Evolutionary conservation across 257 asterid genomes (phyloP).

Genomic region (Petunia secreta): DNA sequence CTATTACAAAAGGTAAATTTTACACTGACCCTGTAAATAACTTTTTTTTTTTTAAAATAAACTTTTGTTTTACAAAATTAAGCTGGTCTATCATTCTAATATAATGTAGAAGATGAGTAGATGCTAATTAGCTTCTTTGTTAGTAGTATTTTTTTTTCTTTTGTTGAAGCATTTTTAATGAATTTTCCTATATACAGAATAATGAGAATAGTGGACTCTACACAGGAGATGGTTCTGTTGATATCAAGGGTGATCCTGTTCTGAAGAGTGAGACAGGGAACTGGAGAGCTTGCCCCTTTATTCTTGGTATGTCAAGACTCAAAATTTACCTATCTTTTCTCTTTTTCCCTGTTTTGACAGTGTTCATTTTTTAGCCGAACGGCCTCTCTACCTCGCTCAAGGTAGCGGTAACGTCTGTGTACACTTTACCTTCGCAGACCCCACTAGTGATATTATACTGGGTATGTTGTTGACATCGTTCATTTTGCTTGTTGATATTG

Average conservation of each 20-base stretch:
- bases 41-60: too few relatives aligned
- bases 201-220: conserved; percentile 47
- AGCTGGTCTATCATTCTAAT: too few relatives aligned
- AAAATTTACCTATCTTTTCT: conserved; percentile 20
- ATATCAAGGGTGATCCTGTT: conserved; percentile 85
- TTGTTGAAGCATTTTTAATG: background rate
- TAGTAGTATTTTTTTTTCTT: conserved; percentile 13
- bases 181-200: conserved; percentile 42
- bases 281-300: conserved; percentile 97
- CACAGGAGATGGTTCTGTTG: conserved; percentile 98
- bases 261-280: conserved; percentile 88
- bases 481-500: conserved; percentile 29
- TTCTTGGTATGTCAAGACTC: conserved; percentile 60
- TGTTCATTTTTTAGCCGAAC: background rate
- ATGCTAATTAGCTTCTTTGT: background rate
- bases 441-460: too few relatives aligned
- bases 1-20: too few relatives aligned
- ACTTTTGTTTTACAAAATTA: too few relatives aligned
- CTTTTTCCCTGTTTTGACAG: conserved; percentile 14
- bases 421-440: too few relatives aligned
- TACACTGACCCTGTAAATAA: too few relatives aligned
- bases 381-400: too few relatives aligned
- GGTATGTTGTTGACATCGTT: background rate
- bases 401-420: too few relatives aligned
- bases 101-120: background rate